These are phyloP conservation scores for Yarrowia sp. DNA, from an alignment of 805 yeast genomes.

Conservation along the genomic window DNA sequence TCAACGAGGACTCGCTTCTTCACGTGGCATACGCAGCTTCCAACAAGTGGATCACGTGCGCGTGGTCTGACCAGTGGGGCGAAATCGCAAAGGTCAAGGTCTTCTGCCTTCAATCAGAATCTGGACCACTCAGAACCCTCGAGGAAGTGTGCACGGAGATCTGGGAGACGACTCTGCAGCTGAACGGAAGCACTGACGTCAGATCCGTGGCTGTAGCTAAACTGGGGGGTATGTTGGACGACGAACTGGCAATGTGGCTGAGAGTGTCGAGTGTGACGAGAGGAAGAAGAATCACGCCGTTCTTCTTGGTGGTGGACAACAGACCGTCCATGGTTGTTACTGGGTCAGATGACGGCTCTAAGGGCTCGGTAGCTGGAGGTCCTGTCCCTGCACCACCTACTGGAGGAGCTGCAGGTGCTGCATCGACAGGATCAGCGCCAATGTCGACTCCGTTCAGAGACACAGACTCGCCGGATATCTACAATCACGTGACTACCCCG, in stretches of 20 bases:
- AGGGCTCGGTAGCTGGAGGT: not conserved
- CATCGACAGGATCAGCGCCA: conserved; percentile 17
- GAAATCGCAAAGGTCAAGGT: conserved; percentile 64
- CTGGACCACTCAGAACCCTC: conserved; percentile 7
- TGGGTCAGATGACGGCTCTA: not conserved
- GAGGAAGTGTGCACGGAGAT: conserved; percentile 49
- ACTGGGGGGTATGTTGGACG: conserved; percentile 49
- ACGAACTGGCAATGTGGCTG: conserved; percentile 49
- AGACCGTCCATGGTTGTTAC: conserved; percentile 21
- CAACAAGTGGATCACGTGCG: conserved; percentile 81
- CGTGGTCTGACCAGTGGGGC: conserved; percentile 90
- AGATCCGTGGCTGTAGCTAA: conserved; percentile 52
- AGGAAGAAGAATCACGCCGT: conserved; percentile 21
- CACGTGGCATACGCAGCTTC: conserved; percentile 89
- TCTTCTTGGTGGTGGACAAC: conserved; percentile 23
- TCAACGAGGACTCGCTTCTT: conserved; percentile 74
- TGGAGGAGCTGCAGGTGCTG: conserved; percentile 1
- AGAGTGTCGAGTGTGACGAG: conserved; percentile 37
- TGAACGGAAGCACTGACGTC: conserved; percentile 42
- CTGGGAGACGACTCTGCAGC: conserved; percentile 48
- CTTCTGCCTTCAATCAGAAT: conserved; percentile 47
- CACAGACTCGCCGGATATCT: conserved; percentile 48
- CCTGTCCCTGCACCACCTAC: conserved; percentile 19
- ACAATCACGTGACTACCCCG: conserved; percentile 37
- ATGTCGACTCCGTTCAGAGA: conserved; percentile 39